Conservation (phyloP, 495 filamentous ascomycete species). For the Penicillium atrosanguineum region DNA sequence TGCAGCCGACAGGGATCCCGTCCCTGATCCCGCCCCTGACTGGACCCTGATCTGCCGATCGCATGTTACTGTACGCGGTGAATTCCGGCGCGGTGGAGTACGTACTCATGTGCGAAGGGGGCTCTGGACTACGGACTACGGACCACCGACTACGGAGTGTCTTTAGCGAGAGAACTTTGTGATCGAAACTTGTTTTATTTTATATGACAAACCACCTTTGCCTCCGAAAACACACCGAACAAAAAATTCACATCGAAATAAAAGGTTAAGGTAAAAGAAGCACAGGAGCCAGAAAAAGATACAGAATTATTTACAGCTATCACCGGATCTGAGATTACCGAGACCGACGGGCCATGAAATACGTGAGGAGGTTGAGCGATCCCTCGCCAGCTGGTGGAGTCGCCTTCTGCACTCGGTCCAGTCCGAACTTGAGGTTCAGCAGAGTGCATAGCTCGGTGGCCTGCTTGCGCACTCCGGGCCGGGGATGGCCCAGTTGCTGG, state of each 20-base stretch:
- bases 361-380: constrained; percentile 74
- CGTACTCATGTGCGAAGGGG: not conserved
- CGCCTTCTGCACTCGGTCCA: constrained; percentile 61
- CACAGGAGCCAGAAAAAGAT: not conserved
- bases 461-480: constrained; percentile 76
- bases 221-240: constrained; percentile 1
- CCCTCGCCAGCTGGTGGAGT: constrained; percentile 62
- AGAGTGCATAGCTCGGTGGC: constrained; percentile 74
- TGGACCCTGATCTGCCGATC: not conserved
- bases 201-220: constrained; percentile 7
- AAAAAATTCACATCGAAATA: constrained; percentile 9
- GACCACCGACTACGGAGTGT: not conserved
- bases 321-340: constrained; percentile 4
- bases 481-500: constrained; percentile 63
- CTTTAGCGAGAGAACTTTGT: not conserved
- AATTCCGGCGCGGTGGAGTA: not conserved
- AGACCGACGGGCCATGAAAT: constrained; percentile 67
- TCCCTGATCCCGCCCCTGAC: too few species aligned
- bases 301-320: constrained; percentile 3
- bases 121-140: too few species aligned
- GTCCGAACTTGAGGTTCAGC: constrained; percentile 62
- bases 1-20: not conserved
- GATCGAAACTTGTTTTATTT: not conserved
- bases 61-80: not conserved
- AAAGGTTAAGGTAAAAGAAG: not conserved